Conservation (phyloP, 306 rosid genomes). For the Dalbergia oliveri region DNA sequence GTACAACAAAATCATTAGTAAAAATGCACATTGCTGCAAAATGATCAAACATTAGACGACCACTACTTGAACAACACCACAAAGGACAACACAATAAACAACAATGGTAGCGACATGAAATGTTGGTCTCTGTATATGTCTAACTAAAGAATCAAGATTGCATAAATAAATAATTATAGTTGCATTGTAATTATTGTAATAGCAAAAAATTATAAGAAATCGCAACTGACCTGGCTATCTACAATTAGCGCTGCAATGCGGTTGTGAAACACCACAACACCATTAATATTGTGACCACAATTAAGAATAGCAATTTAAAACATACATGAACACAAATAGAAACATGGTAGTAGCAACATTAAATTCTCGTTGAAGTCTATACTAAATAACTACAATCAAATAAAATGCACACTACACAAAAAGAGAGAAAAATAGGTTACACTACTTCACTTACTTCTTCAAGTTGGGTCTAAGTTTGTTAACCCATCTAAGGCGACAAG, state of each 20-base stretch:
- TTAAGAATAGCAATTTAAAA: too few relatives aligned
- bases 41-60: background rate
- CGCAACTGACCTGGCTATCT: too few relatives aligned
- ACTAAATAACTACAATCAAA: background rate
- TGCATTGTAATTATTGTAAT: too few relatives aligned
- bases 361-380: background rate
- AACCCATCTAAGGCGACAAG: conserved; percentile 74
- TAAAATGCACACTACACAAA: background rate
- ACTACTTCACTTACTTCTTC: conserved; percentile 49
- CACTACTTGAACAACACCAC: background rate
- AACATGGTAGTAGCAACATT: background rate
- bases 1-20: background rate
- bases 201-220: too few relatives aligned
- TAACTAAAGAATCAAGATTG: too few relatives aligned
- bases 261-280: too few relatives aligned
- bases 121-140: too few relatives aligned
- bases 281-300: too few relatives aligned
- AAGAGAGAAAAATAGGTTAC: background rate
- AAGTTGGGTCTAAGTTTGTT: conserved; percentile 71
- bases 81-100: background rate
- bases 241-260: too few relatives aligned
- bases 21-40: background rate
- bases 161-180: too few relatives aligned
- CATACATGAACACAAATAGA: too few relatives aligned
- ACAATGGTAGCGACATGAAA: too few relatives aligned